These are phyloP conservation scores for Lasiosphaeris hirsuta DNA, from an alignment of 495 filamentous ascomycete genomes.

Conservation along the genomic window DNA sequence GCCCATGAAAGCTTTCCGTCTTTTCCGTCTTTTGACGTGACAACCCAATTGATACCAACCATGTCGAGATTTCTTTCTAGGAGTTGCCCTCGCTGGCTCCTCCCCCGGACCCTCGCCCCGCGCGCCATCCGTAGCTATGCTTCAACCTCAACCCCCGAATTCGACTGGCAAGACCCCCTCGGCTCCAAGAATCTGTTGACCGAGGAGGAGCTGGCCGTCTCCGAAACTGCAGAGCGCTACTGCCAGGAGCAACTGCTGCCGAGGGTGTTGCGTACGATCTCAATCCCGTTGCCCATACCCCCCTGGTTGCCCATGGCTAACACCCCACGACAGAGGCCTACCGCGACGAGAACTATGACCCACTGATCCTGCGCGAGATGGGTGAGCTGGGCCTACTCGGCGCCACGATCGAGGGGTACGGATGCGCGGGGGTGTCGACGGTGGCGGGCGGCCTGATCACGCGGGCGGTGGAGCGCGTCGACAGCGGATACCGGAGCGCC, in stretches of 20 bases:
- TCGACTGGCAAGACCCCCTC: conserved; percentile 93
- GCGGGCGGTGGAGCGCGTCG: conserved; percentile 91
- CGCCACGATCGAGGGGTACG: conserved; percentile 88
- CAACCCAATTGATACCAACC: neutral
- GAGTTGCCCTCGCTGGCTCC: conserved; percentile 11
- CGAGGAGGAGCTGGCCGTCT: conserved; percentile 84
- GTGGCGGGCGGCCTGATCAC: conserved; percentile 93
- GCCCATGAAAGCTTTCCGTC: neutral
- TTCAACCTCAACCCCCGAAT: conserved; percentile 36
- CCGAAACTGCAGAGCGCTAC: conserved; percentile 84
- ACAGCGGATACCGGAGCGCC: conserved; percentile 90
- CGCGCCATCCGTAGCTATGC: conserved; percentile 18
- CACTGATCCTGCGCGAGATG: conserved; percentile 88
- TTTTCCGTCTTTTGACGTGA: neutral
- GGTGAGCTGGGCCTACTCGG: conserved; percentile 89
- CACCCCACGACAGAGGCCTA: conserved; percentile 70
- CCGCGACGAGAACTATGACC: conserved; percentile 88
- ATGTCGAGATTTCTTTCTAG: conserved; percentile 28
- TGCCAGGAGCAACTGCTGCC: conserved; percentile 87
- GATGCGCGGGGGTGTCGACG: conserved; percentile 87
- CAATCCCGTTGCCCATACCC: conserved; percentile 7
- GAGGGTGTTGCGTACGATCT: conserved; percentile 72
- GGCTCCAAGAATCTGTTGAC: conserved; percentile 68
- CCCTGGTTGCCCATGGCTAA: conserved; percentile 11
- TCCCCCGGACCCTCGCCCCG: conserved; percentile 7